Percentiles rank a stretch among this genome's conserved stretches.
Conservation (phyloP, 2,329 filamentous ascomycete species). For the Fusarium sp. region DNA sequence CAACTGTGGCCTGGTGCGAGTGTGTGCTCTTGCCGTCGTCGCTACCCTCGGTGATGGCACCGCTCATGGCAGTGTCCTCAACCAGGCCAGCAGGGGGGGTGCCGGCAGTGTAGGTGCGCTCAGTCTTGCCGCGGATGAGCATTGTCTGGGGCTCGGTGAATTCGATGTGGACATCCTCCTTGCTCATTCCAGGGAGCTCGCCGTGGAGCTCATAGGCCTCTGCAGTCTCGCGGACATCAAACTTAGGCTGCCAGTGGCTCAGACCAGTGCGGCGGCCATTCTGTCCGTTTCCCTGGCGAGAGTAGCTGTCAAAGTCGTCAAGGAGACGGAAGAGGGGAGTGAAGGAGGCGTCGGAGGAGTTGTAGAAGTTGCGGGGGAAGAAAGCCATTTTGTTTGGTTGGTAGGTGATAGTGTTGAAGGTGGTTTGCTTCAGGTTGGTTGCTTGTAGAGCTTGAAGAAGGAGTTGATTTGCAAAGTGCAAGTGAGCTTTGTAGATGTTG, state of each 20-base stretch:
- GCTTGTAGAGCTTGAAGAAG: slow-evolving; percentile 41
- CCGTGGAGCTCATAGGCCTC: slow-evolving; percentile 81
- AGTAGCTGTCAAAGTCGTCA: slow-evolving; percentile 72
- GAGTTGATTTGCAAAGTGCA: slow-evolving; percentile 41
- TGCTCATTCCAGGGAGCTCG: slow-evolving; percentile 80
- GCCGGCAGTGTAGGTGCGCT: slow-evolving; percentile 71
- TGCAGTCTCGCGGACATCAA: slow-evolving; percentile 80
- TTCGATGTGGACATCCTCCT: slow-evolving; percentile 81
- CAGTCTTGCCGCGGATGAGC: slow-evolving; percentile 75
- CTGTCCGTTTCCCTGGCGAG: slow-evolving; percentile 49
- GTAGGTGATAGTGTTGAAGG: slow-evolving; percentile 36
- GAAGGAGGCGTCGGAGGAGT: slow-evolving; percentile 62
- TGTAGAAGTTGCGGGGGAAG: slow-evolving; percentile 67
- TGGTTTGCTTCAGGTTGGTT: slow-evolving; percentile 42
- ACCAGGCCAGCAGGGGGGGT: slow-evolving; percentile 61
- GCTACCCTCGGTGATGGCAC: slow-evolving; percentile 55
- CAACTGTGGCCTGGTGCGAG: slow-evolving; percentile 71
- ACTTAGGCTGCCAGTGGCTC: slow-evolving; percentile 78
- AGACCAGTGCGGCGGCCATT: slow-evolving; percentile 46
- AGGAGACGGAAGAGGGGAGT: slow-evolving; percentile 73
- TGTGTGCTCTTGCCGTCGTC: slow-evolving; percentile 57
- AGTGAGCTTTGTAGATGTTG: slow-evolving; percentile 19
- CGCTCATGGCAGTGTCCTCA: slow-evolving; percentile 54
- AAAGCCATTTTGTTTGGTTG: slow-evolving; percentile 66
- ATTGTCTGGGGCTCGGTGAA: slow-evolving; percentile 83